Base-by-base conservation (phyloP, 1,284 basidiomycete genomes). In the Fistulinella cinereoalba region DNA sequence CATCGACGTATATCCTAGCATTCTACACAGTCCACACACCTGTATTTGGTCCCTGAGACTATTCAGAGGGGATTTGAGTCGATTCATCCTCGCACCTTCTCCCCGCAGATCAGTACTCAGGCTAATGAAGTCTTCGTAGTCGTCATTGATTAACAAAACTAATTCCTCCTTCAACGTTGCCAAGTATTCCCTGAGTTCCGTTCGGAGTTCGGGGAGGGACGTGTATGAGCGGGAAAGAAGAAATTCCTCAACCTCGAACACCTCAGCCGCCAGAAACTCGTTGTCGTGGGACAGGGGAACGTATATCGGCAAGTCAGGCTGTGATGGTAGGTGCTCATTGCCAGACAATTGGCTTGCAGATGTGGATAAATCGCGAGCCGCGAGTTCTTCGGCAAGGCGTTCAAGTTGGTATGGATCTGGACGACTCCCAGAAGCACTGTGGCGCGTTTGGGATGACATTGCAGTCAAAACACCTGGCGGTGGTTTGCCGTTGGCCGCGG, bases 121-220 rank as follows among this genome's bases (percentile, higher is more conserved):
- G 56, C 89, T 92, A 55, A 99, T 97, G 66, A 98, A 98, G 37
- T 94, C 94, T 66, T 94, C 93, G 67, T 98, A 98, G 69, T 98
- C 95, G 60, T 94, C 88, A 66, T 99, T 97, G 67, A 99, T 97
- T 62, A 98, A 82, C 61, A 84, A 85, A 24, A 97, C 92, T 24
- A 99, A 79, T 64, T 97, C 93, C 63, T 94, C 89, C 61, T 95
- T 92, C 56, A 99, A 71, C 13, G 78, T 75, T 1, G 81, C 80
- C 48, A 92, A 76, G 67, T 97, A 97, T 47, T 88, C 84, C 24
- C 92, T 80, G 13, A 99, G 75, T 63, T 99, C 94, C 15, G 80
- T 71, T 44, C 93, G 85, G 29, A 97, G 75, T 65, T 96, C 93
- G 37, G 88, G 85, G 12, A 97, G 77, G 10, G 92, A 89, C 0